These are phyloP conservation scores for Suillus cothurnatus DNA, from an alignment of 768 basidiomycete species.

Conservation along the genomic window DNA sequence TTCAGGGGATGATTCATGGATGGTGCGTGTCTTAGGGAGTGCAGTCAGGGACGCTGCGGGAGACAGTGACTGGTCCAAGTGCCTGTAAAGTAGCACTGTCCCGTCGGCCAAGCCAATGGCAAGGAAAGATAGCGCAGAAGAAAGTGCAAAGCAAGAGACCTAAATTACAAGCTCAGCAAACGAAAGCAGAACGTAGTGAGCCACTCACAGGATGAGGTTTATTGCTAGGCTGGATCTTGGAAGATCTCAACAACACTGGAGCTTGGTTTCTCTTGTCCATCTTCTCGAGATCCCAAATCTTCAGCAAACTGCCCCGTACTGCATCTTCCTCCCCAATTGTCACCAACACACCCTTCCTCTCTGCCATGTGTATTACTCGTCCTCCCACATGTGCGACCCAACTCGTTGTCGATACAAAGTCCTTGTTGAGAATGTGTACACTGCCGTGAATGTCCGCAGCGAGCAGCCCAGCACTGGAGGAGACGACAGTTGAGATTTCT, in stretches of 20 bases:
- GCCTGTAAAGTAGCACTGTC: conserved; percentile 87
- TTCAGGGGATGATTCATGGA: conserved; percentile 84
- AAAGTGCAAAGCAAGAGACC: conserved; percentile 81
- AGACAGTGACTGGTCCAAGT: conserved; percentile 87
- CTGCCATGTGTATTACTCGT: conserved; percentile 85
- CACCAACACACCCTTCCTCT: conserved; percentile 79
- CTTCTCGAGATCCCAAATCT: conserved; percentile 86
- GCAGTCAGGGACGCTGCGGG: conserved; percentile 65
- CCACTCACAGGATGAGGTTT: conserved; percentile 73
- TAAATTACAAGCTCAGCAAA: conserved; percentile 27
- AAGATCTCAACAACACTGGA: conserved; percentile 70
- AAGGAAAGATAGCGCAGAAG: conserved; percentile 77
- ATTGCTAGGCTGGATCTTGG: conserved; percentile 74
- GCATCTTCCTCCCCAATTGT: conserved; percentile 89
- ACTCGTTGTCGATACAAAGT: conserved; percentile 68
- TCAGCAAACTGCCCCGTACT: conserved; percentile 67
- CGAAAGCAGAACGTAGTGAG: conserved; percentile 1
- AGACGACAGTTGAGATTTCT: conserved; percentile 72
- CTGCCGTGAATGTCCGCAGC: conserved; percentile 88
- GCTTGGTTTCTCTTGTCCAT: conserved; percentile 63
- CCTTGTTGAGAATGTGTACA: conserved; percentile 71
- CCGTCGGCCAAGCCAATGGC: conserved; percentile 96
- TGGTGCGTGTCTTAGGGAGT: conserved; percentile 82
- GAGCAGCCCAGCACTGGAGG: conserved; percentile 66
- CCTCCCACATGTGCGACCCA: conserved; percentile 84